Conservation (phyloP, 2,329 filamentous ascomycete species). For the Metarhizium robertsii region DNA sequence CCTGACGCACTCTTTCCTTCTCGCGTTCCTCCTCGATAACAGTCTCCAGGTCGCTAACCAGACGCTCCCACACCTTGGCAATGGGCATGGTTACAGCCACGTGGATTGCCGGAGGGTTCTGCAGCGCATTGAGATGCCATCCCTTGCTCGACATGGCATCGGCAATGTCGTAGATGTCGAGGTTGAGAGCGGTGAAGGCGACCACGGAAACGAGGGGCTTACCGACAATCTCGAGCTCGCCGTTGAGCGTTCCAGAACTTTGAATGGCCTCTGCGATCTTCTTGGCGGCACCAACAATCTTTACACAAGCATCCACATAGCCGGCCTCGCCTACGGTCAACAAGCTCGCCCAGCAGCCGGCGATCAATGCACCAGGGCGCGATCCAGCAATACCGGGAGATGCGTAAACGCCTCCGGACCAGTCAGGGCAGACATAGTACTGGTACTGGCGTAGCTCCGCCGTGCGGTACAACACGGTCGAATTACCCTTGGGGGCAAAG, state of each 20-base stretch:
- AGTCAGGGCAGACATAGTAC: slow-evolving; percentile 93
- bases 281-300: slow-evolving; percentile 81
- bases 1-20: slow-evolving; percentile 64
- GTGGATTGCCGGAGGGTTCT: slow-evolving; percentile 86
- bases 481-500: slow-evolving; percentile 96
- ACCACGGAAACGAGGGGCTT: slow-evolving; percentile 84
- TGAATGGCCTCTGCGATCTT: slow-evolving; percentile 69
- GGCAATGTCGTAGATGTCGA: slow-evolving; percentile 90
- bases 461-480: slow-evolving; percentile 81
- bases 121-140: slow-evolving; percentile 94
- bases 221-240: slow-evolving; percentile 73
- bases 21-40: slow-evolving; percentile 67
- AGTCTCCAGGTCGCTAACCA: slow-evolving; percentile 63
- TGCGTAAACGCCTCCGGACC: slow-evolving; percentile 93
- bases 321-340: slow-evolving; percentile 82
- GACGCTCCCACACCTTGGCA: slow-evolving; percentile 66
- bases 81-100: slow-evolving; percentile 88
- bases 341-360: slow-evolving; percentile 88
- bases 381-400: slow-evolving; percentile 88
- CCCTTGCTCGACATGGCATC: slow-evolving; percentile 77
- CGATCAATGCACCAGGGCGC: slow-evolving; percentile 86
- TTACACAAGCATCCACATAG: slow-evolving; percentile 77
- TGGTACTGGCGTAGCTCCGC: slow-evolving; percentile 74
- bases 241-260: slow-evolving; percentile 55
- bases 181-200: slow-evolving; percentile 71